Evolutionary conservation across 148 eudicot genomes (phyloP).

Genomic region (Dysphania ambrosioides): DNA sequence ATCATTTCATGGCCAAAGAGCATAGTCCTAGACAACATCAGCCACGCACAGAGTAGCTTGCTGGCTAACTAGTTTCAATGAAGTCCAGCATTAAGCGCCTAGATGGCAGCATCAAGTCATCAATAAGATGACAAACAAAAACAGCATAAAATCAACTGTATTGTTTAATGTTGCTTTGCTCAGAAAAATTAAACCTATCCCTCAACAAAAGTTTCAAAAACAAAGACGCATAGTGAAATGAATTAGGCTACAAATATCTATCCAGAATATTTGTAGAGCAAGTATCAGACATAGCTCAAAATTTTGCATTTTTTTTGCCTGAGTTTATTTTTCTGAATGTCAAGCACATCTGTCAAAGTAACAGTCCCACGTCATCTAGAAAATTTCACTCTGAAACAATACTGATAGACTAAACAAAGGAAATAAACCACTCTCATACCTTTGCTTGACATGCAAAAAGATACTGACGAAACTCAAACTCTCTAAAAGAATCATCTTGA

Average conservation of each 20-base stretch:
- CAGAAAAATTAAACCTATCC: not conserved
- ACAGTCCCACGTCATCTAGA: not conserved
- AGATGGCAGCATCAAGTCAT: not conserved
- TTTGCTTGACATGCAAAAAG: slow-evolving; percentile 96
- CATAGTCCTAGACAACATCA: not conserved
- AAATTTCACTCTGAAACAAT: not conserved
- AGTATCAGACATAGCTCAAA: not conserved
- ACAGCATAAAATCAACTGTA: not conserved
- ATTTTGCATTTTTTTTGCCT: not conserved
- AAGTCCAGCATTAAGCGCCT: not conserved
- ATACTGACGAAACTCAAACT: slow-evolving; percentile 95
- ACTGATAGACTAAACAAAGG: not conserved
- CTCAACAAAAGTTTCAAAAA: not conserved
- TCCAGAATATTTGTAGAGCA: not conserved
- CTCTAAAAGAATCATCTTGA: slow-evolving; percentile 94
- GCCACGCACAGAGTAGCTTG: not conserved
- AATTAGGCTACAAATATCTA: too few species aligned
- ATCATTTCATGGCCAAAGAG: not conserved
- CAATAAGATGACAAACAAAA: not conserved
- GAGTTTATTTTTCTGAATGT: not conserved
- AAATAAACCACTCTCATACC: slow-evolving; percentile 40
- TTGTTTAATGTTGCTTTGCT: too few species aligned
- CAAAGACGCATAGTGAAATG: not conserved
- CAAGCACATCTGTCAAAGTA: not conserved
- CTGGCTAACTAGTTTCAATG: not conserved